Conservation (phyloP, 352 stramenopile genomes). For the Phytophthora ohioensis region DNA sequence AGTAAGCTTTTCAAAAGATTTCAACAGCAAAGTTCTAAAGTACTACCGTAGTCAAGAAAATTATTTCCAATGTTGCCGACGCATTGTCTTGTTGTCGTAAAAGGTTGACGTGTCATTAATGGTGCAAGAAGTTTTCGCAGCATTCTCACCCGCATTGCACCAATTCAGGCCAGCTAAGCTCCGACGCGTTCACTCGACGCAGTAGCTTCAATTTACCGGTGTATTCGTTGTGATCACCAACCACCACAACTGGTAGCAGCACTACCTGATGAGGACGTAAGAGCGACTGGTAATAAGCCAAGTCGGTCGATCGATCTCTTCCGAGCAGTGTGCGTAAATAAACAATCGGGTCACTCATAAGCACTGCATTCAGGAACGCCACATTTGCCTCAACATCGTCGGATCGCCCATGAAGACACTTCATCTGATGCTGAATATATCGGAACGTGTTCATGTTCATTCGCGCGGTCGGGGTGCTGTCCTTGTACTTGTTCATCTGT, state of each 20-base stretch:
- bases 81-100: no score
- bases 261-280: conserved; percentile 28
- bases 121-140: no score
- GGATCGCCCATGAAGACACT: conserved; percentile 28
- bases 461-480: conserved; percentile 2
- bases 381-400: conserved; percentile 40
- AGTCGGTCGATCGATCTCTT: conserved; percentile 20
- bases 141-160: conserved; percentile 40
- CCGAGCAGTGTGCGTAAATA: conserved; percentile 32
- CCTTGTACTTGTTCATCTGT: conserved; percentile 16
- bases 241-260: conserved; percentile 29
- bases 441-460: conserved; percentile 21
- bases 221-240: conserved; percentile 34
- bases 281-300: conserved; percentile 38
- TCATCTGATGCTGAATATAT: conserved; percentile 40
- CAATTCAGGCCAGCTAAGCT: conserved; percentile 37
- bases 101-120: no score
- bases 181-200: conserved; percentile 13
- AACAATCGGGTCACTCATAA: conserved; percentile 54
- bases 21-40: no score
- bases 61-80: no score
- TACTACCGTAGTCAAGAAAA: no score
- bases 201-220: conserved; percentile 27
- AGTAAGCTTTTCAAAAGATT: no score
- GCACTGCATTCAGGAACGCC: conserved; percentile 50